These are phyloP conservation scores for Cryphonectria parasitica DNA, from an alignment of 2,329 filamentous ascomycete species.

Conservation along the genomic window DNA sequence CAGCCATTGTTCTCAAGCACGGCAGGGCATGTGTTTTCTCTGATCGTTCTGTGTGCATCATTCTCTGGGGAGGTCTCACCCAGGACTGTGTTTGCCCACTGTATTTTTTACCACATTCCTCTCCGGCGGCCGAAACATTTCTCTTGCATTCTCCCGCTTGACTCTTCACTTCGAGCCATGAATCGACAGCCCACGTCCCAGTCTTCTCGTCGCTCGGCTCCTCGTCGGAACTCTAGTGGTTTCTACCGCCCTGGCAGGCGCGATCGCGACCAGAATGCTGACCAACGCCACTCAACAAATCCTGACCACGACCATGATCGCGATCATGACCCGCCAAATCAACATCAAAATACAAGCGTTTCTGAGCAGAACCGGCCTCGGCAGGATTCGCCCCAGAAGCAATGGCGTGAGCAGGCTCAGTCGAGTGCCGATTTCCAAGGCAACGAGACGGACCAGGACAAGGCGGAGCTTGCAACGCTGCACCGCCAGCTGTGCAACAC, in stretches of 20 bases:
- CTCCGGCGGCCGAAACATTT: neutral
- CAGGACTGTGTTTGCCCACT: neutral
- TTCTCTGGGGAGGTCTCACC: neutral
- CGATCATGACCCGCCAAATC: neutral
- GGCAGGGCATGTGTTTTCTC: neutral
- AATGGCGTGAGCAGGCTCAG: neutral
- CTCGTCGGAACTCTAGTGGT: neutral
- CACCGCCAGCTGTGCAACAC: conserved; percentile 12
- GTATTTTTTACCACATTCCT: neutral
- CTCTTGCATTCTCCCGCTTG: neutral
- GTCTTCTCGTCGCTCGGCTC: neutral
- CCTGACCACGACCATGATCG: conserved; percentile 2
- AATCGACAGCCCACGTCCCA: neutral
- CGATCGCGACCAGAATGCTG: conserved; percentile 21
- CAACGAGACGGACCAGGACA: conserved; percentile 17
- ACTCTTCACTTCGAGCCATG: neutral
- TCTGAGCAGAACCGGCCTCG: neutral
- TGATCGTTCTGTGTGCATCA: neutral
- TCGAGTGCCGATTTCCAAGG: neutral
- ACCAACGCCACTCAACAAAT: conserved; percentile 7
- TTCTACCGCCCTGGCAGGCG: conserved; percentile 3
- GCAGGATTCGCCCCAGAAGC: too few species aligned
- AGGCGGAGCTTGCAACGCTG: conserved; percentile 15
- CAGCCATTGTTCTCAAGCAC: neutral
- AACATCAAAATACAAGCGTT: neutral